A percentile compares a stretch with the other conserved stretches of the same genome.
Evolutionary conservation across 495 filamentous ascomycete genomes (phyloP).

Genomic region (Aspergillus bridgeri): DNA sequence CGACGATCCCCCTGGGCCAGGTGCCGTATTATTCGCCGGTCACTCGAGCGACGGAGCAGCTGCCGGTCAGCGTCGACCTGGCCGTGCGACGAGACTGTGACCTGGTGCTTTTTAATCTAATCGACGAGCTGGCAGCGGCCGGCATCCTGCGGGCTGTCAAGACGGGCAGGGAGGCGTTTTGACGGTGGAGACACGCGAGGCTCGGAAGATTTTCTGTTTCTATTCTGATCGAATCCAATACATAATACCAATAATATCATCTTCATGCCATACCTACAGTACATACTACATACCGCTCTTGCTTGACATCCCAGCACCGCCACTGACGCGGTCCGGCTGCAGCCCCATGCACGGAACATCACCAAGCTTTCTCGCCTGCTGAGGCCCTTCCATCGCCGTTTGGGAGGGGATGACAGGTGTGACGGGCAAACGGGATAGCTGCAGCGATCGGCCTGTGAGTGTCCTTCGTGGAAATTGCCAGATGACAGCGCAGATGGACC

Average conservation of each 20-base stretch:
- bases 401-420: background rate
- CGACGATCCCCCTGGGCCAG: constrained; percentile 41
- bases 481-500: background rate
- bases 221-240: background rate
- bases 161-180: constrained; percentile 8
- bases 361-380: background rate
- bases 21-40: constrained; percentile 36
- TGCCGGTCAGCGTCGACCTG: constrained; percentile 39
- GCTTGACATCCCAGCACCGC: too few species aligned
- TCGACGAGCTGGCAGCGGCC: constrained; percentile 40
- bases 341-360: background rate
- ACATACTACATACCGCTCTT: too few species aligned
- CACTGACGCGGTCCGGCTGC: background rate
- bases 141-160: constrained; percentile 20
- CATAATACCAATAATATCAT: too few species aligned
- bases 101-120: constrained; percentile 41
- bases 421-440: background rate
- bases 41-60: constrained; percentile 35
- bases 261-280: too few species aligned
- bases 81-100: constrained; percentile 37
- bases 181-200: background rate
- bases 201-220: background rate
- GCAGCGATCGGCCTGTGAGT: background rate
- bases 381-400: background rate
- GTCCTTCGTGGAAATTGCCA: background rate